Base-by-base conservation (phyloP, 257 asterid genomes). In the Nicotiana tomentosiformis region DNA sequence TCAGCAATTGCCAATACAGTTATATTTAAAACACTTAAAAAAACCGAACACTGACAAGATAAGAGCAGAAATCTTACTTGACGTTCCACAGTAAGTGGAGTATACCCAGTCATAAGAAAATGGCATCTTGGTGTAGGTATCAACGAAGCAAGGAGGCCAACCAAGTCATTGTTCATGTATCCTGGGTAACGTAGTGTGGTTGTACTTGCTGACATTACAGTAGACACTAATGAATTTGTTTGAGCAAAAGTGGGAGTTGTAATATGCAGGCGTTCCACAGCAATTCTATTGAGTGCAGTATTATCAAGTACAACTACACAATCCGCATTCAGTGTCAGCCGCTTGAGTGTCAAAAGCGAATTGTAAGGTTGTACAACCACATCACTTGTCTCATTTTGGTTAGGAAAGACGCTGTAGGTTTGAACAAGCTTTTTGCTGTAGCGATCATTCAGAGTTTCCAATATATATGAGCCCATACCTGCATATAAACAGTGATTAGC, bases 111-210 rank as follows among this genome's bases (percentile, higher is more conserved):
- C 99, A 96, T 96, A 57, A 94, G 91, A 90, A 96, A 96, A 90
- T 96, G 99, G 80, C 99, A 96, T 83, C 98, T 97, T 82, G 99
- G 99, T 66, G 99, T 96, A 16, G 99, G 99, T 87, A 96, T 93
- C 91, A 96, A 86, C 60, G 99, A 96, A 88, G 99, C 97, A 86
- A 96, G 99, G 55, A 96, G 98, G 85, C 99, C 99, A 85, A 96
- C 99, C 90, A 96, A 93, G 88, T 96, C 99, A 85, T 96, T 96
- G 84, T 96, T 96, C 99, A 96, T 96, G 85, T 96, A 96, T 85
- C 99, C 99, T 57, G 98, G 98, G 89, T 96, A 96, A 5, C 99
- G 94, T 83, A 96, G 85, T 18, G 99, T 96, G 39, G 99, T 96
- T 51, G 99, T 96, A 88, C 99, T 96, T 70, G 99, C 99, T 65